Evolutionary conservation across 768 basidiomycete genomes (phyloP), one percentile per base, ranked within the genome.

Genomic region (Pholiota conissans): DNA sequence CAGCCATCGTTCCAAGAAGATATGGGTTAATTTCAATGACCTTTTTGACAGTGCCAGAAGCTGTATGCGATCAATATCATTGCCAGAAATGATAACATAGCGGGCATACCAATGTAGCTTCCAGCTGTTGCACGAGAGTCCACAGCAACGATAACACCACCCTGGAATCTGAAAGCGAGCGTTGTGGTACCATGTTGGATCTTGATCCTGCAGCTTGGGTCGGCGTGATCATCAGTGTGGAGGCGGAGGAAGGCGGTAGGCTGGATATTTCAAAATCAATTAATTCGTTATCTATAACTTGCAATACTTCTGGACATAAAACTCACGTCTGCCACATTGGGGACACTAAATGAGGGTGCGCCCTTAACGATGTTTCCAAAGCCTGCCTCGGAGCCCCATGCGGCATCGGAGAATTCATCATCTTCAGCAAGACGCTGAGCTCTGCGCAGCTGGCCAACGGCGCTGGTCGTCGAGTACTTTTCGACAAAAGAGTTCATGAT

Each of bases 1-100:
- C 97, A 61, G 97, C 97, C 96, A 99, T 98, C 1, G 97, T 99
- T 60, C 97, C 97, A n/a, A 99, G 83, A 49, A 99, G 76, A 77
- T 95, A 98, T 39, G 93, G 93, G 77, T 98, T 98, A 75, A 99
- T 99, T 78, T 99, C 97, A 65, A 99, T 98, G 62, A 99, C 95
- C 80, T 98, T 99, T 82, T 96, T 98, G 61, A 99, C 93, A 14
- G 96, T 98, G 53, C 96, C 95, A 18, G 89, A 93, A 0, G 96
- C 96, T 98, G 68, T 35, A 20, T 27, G n/a, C 8, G 11, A 26
- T 49, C 22, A 67, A 60, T 10, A 62, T 30, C 26, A 20, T 29
- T 50, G 45, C 16, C 42, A 28, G 14, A 27, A 46, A 26, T 24
- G 30, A 39, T 49, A 18, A 32, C n/a, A 13, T 20, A 20, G n/a